These are phyloP conservation scores for Kwoniella shivajii DNA, from an alignment of 1,284 basidiomycete species.

Conservation along the genomic window DNA sequence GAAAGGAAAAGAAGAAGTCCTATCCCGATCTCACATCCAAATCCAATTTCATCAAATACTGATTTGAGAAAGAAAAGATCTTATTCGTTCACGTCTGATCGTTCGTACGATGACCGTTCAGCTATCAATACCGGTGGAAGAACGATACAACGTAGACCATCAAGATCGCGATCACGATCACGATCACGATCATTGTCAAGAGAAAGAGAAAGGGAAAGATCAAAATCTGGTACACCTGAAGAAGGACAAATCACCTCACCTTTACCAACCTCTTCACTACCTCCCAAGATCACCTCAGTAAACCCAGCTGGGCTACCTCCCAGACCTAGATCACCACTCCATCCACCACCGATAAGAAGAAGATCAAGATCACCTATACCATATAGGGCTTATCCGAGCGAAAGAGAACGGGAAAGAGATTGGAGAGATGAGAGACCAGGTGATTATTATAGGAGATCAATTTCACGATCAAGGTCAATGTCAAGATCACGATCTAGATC, in stretches of 20 bases:
- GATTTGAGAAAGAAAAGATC: too few species aligned
- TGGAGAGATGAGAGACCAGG: constrained; percentile 20
- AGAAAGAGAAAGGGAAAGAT: constrained; percentile 12
- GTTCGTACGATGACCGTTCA: not conserved
- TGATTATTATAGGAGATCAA: constrained; percentile 1
- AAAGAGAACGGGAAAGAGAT: constrained; percentile 19
- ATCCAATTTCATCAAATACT: not conserved
- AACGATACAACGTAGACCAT: too few species aligned
- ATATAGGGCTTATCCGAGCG: constrained; percentile 14
- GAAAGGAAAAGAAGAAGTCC: not conserved
- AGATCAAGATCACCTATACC: constrained; percentile 24
- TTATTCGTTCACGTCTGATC: not conserved
- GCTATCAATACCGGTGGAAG: not conserved
- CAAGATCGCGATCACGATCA: constrained; percentile 4
- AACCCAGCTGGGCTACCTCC: constrained; percentile 11
- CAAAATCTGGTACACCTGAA: constrained; percentile 40
- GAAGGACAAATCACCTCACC: constrained; percentile 49
- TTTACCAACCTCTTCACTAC: constrained; percentile 1
- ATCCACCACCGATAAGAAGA: constrained; percentile 6
- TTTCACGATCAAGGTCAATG: not conserved
- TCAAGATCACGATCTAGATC: not conserved
- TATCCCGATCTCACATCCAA: not conserved
- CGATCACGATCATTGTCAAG: not conserved
- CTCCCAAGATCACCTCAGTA: not conserved
- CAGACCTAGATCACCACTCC: constrained; percentile 21